Conservation (phyloP, 2,329 filamentous ascomycete genomes). For the Aspergillus sp. region DNA sequence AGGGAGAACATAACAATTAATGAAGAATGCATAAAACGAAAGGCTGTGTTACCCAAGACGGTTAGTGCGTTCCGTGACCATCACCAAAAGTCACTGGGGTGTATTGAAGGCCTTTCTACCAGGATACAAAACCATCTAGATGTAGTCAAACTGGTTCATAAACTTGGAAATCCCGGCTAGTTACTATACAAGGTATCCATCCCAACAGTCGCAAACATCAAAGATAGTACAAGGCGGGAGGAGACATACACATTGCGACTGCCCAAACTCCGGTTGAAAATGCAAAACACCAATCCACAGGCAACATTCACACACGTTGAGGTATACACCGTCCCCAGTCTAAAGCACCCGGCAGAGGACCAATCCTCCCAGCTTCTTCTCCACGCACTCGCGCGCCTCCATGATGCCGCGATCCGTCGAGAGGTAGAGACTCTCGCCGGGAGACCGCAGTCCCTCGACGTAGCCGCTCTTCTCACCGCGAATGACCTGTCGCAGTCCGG, state of each 20-base stretch:
- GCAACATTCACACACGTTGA: constrained; percentile 14
- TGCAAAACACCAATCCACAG: constrained; percentile 27
- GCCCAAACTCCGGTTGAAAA: constrained; percentile 39
- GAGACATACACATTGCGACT: constrained; percentile 29
- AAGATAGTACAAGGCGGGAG: constrained; percentile 23
- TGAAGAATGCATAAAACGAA: too few relatives aligned
- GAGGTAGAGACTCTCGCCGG: constrained; percentile 82
- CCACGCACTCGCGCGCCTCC: constrained; percentile 79
- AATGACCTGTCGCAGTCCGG: constrained; percentile 63
- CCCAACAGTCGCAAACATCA: constrained; percentile 31
- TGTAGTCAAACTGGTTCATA: constrained; percentile 15
- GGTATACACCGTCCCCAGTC: constrained; percentile 9
- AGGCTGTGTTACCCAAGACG: too few relatives aligned
- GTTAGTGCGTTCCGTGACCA: too few relatives aligned
- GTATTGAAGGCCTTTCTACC: too few relatives aligned
- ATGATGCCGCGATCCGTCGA: constrained; percentile 74
- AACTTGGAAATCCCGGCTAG: constrained; percentile 22
- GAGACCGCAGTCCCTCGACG: constrained; percentile 67
- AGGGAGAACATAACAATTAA: too few relatives aligned
- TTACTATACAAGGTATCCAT: constrained; percentile 40
- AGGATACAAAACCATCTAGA: not conserved
- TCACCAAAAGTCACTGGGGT: too few relatives aligned
- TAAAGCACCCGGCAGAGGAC: constrained; percentile 66
- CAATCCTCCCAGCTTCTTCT: constrained; percentile 76
- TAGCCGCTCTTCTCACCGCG: constrained; percentile 66